A percentile compares a stretch with the other conserved stretches of the same genome.
Evolutionary conservation across 129 eudicot genomes (phyloP).

Genomic region (Flaveria robusta): DNA sequence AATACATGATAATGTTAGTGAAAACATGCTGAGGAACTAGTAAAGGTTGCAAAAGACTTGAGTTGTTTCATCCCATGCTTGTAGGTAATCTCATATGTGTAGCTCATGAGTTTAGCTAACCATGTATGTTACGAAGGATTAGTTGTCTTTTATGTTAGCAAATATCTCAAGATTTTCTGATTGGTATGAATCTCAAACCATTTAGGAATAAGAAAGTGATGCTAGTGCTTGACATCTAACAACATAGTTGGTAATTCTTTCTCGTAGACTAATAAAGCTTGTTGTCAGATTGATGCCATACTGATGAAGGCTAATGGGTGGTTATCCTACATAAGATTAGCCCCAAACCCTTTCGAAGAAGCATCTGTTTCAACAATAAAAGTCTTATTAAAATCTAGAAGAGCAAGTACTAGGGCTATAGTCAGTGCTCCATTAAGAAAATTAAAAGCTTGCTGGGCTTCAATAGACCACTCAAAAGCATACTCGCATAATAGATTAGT

Average conservation of each 20-base stretch:
- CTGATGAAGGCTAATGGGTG: neutral
- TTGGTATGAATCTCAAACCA: neutral
- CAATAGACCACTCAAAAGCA: neutral
- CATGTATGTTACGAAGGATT: neutral
- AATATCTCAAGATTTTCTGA: neutral
- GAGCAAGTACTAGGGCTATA: neutral
- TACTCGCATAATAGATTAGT: slow-evolving; percentile 9
- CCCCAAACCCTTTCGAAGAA: neutral
- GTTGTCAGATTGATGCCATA: neutral
- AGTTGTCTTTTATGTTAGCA: neutral
- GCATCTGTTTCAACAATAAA: slow-evolving; percentile 19
- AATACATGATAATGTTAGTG: too few relatives aligned
- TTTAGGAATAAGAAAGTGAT: neutral
- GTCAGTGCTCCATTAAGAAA: neutral
- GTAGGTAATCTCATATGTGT: neutral
- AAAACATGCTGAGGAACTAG: too few relatives aligned
- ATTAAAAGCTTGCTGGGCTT: neutral
- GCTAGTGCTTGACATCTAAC: neutral
- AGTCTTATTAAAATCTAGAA: neutral
- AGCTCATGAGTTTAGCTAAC: neutral
- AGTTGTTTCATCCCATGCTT: neutral
- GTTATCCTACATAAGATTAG: neutral
- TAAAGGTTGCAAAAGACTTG: too few relatives aligned
- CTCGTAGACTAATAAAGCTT: neutral
- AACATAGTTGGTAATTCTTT: neutral